Evolutionary conservation across 1,284 basidiomycete genomes (phyloP), one percentile per base, ranked within the genome.

Genomic region (Somion occarium): DNA sequence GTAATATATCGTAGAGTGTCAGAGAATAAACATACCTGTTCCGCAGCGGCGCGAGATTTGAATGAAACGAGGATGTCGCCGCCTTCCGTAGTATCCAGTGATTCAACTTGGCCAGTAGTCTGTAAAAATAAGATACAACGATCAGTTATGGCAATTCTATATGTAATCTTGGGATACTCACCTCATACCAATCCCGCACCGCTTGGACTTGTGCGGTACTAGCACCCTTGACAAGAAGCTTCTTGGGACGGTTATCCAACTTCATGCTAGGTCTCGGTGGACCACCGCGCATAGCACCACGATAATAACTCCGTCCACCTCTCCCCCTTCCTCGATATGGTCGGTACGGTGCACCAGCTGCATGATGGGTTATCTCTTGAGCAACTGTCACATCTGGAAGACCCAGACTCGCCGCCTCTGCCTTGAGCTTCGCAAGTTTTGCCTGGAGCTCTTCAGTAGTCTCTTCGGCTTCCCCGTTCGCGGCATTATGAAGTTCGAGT

Each of bases 221-320:
- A 1, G 80, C 80, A 37, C 85, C 89, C 58, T 89, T 85, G 37
- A 97, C 72, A 41, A 88, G 69, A 25, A 98, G 70, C 63, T 82
- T 85, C 69, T 86, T 91, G 3, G 94, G 89, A 18, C 94, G 83
- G 61, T 96, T 94, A 69, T 98, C 94, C 22, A 98, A 80, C 59
- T 88, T 88, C 84, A 96, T 89, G 59, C 81, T 89, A 2, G 70
- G 71, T 46, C 84, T 74, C 13, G 80, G 74, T 34, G 79, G 73
- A 19, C 80, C 84, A 44, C 88, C 86, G 48, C 87, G 79, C 59
- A 75, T 75, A 18, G 72, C 77, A 49, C 85, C 85, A 39, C 83
- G 79, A 61, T 73, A 79, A 63, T 74, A 83, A 18, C 80, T 73
- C 23, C 88, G 71, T 2, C 73, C 75, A 1, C 83, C 85, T 48